phyloP scores from a whole-genome alignment of 2,329 filamentous ascomycete species.

The Didymella keratinophila region DNA sequence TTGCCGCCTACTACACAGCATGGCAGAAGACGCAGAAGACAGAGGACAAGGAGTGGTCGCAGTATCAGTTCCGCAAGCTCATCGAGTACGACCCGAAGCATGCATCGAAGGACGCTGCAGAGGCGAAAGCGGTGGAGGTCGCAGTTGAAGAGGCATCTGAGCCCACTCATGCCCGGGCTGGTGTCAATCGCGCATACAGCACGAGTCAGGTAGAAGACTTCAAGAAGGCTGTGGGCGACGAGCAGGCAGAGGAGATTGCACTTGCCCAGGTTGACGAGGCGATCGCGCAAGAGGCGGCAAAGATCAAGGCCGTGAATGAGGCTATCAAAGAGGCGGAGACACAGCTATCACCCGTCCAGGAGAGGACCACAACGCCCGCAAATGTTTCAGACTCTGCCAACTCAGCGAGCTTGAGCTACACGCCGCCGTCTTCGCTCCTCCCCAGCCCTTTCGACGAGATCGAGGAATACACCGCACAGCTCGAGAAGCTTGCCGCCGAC shows the following conservation, averaged over 20 bases:
- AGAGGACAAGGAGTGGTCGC: constrained; percentile 85
- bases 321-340: constrained; percentile 46
- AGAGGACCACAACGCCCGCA: constrained; percentile 43
- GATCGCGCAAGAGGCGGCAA: constrained; percentile 78
- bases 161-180: constrained; percentile 38
- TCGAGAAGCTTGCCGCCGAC: constrained; percentile 75
- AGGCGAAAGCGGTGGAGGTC: constrained; percentile 47
- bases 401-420: constrained; percentile 38
- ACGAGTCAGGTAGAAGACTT: constrained; percentile 67
- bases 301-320: constrained; percentile 60
- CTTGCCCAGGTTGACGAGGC: constrained; percentile 86
- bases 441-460: constrained; percentile 67
- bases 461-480: constrained; percentile 79
- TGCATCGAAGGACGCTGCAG: constrained; percentile 48
- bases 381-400: constrained; percentile 41
- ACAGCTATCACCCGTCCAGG: constrained; percentile 41
- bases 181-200: constrained; percentile 60
- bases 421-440: constrained; percentile 59
- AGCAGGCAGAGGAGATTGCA: constrained; percentile 60
- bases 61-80: constrained; percentile 86
- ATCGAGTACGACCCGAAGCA: constrained; percentile 82
- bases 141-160: constrained; percentile 44
- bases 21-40: constrained; percentile 79
- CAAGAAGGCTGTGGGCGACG: constrained; percentile 61
- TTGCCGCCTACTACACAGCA: constrained; percentile 92